Conservation (phyloP, 257 asterid species). For the Solanum ossicruentum region DNA sequence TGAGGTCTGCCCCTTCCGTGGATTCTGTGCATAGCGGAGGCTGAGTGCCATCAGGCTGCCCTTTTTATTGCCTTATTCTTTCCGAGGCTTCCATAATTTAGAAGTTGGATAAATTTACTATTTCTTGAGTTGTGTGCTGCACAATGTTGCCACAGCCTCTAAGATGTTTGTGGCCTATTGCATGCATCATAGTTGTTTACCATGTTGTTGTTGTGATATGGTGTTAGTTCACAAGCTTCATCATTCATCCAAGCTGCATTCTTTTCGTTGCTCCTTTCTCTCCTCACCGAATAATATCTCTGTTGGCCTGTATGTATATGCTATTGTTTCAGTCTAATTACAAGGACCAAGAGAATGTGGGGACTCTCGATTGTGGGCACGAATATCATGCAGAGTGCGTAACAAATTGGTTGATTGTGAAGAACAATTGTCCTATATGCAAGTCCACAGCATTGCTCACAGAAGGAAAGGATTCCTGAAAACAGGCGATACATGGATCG, state of each 20-base stretch:
- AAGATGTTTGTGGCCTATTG: not conserved
- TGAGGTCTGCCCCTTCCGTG: not conserved
- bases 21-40: not conserved
- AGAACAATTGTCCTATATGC: conserved; percentile 73
- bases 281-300: not conserved
- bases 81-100: not conserved
- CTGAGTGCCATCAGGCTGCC: not conserved
- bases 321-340: conserved; percentile 35
- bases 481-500: not conserved
- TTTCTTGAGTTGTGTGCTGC: not conserved
- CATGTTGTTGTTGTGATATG: not conserved
- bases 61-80: not conserved
- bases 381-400: conserved; percentile 69
- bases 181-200: not conserved
- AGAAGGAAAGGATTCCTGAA: conserved; percentile 24
- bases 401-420: conserved; percentile 58
- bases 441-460: conserved; percentile 45
- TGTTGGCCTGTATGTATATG: not conserved
- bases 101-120: not conserved
- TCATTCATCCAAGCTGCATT: not conserved
- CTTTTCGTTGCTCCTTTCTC: not conserved
- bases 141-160: not conserved
- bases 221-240: not conserved
- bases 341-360: conserved; percentile 36
- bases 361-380: conserved; percentile 55